Conservation (phyloP, 805 yeast genomes). For the Yarrowia deformans region DNA sequence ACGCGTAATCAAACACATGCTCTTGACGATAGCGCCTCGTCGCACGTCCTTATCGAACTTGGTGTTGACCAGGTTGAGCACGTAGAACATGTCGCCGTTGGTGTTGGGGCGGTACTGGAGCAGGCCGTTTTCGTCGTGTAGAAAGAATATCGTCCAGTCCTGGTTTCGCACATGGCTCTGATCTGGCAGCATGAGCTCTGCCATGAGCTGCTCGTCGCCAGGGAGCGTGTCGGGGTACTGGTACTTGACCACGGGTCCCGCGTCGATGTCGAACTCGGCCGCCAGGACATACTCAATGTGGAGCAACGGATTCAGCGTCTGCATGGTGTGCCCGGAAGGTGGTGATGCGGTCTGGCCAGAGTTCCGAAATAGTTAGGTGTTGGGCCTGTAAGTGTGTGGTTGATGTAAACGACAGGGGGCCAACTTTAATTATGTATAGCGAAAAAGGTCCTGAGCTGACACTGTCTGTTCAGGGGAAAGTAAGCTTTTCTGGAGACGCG, state of each 20-base stretch:
- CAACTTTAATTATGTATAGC: slow-evolving; percentile 8
- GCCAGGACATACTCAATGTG: slow-evolving; percentile 67
- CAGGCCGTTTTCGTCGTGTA: slow-evolving; percentile 46
- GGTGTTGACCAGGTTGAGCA: slow-evolving; percentile 64
- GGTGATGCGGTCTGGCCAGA: slow-evolving; percentile 11
- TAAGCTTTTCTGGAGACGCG: slow-evolving; percentile 23
- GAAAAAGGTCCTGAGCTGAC: not conserved
- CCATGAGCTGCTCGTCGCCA: slow-evolving; percentile 50
- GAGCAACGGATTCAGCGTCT: slow-evolving; percentile 30
- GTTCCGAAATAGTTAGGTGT: not conserved
- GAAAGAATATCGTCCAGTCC: slow-evolving; percentile 62
- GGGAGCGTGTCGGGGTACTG: slow-evolving; percentile 60
- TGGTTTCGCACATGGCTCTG: slow-evolving; percentile 63
- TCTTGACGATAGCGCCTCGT: slow-evolving; percentile 67
- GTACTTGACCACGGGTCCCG: slow-evolving; percentile 70
- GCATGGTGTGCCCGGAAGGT: slow-evolving; percentile 13
- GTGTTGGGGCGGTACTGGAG: slow-evolving; percentile 44
- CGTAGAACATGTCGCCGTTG: slow-evolving; percentile 57
- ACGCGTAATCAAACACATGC: slow-evolving; percentile 65
- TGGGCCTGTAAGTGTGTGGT: slow-evolving; percentile 1
- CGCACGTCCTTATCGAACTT: slow-evolving; percentile 54
- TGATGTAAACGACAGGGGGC: slow-evolving; percentile 34
- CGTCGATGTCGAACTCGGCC: slow-evolving; percentile 80
- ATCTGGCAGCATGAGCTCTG: slow-evolving; percentile 68
- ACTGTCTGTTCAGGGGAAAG: slow-evolving; percentile 16